Base-by-base conservation (phyloP, 2,329 filamentous ascomycete genomes). In the Venturia asperata region DNA sequence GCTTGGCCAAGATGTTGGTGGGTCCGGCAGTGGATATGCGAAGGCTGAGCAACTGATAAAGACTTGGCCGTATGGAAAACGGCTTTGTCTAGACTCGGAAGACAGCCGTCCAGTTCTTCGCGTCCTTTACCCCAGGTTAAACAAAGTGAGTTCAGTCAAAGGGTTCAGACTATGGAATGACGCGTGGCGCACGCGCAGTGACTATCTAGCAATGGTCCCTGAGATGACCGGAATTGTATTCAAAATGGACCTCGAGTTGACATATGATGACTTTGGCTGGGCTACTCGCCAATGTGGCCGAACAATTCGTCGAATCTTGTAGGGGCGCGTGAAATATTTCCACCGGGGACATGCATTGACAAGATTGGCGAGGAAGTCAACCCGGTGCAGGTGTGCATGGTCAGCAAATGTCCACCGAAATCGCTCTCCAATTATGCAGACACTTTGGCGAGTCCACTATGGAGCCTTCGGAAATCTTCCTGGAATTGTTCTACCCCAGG, bases 41-140 rank as follows among this genome's bases (percentile, higher is more conserved):
- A 58, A 58, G 52, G 52, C 52, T 58, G 27, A 58, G 52, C 52
- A n/a, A 27, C 30, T 34, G 24, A 55, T 34, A 9, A 17, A 30
- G 49, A 34, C 49, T 55, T 55, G 49, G 49, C 49, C 27, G 3
- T 19, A 24, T 24, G 49, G 49, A 55, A 24, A 13, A 7, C 49
- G 49, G 49, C 49, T 27, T 47, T 5, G 45, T 47, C 13, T 47
- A 17, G 19, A 7, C 30, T 34, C 30, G 30, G 30, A 34, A 34
- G 30, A 34, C 30, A 6, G 30, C 30, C 30, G n/a, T n/a, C n/a
- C n/a, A n/a, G n/a, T n/a, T n/a, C n/a, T n/a, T n/a, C n/a, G n/a
- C n/a, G n/a, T n/a, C n/a, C n/a, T n/a, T n/a, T n/a, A n/a, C n/a
- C n/a, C n/a, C n/a, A n/a, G n/a, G n/a, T n/a, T n/a, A n/a, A n/a